Base-by-base conservation (phyloP, 176 grass and related monocot genomes). In the Oryza brachyantha region DNA sequence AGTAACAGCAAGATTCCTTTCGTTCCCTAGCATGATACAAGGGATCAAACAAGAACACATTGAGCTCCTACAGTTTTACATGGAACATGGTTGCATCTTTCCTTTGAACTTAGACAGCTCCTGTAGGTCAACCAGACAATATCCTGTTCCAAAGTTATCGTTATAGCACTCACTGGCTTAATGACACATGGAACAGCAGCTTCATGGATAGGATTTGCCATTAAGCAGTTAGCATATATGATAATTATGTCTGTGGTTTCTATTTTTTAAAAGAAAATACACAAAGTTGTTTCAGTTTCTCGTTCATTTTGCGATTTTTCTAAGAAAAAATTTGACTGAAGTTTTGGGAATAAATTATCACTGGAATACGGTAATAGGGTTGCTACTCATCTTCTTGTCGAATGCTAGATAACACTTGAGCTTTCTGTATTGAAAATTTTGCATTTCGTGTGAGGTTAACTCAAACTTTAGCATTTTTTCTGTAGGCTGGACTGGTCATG, bases 1-100 rank as follows among this genome's bases (percentile, higher is more conserved):
- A 62, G 61, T 28, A 79, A 75, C 75, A 27, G 40, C 50, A 79
- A 69, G 84, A 88, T 88, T 88, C 69, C 31, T 6, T 12, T 31
- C n/a, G 52, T 70, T 64, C 75, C 52, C 41, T 10, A 41, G 40
- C 61, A 68, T 2, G 61, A 67, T 12, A 42, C 48, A 61, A 67
- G 67, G 45, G 59, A 67, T 62, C 16, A 38, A 52, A 21, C 48
- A 52, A 68, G 50, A 54, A 50, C 29, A 79, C 37, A 78, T 17
- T 26, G 12, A 79, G 17, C 32, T 46, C 39, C 1, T 57, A 10
- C 3, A 22, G 52, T 57, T 60, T 42, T 45, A 31, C 46, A 43
- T 59, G 31, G 31, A 32, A 27, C n/a, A n/a, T n/a, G n/a, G 22
- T 43, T 25, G 5, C 21, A 57, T 57, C 8, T 57, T 57, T 57